Evolutionary conservation across 345 rosid genomes (phyloP).

Genomic region (sweet orange (Citrus sinensis)): DNA sequence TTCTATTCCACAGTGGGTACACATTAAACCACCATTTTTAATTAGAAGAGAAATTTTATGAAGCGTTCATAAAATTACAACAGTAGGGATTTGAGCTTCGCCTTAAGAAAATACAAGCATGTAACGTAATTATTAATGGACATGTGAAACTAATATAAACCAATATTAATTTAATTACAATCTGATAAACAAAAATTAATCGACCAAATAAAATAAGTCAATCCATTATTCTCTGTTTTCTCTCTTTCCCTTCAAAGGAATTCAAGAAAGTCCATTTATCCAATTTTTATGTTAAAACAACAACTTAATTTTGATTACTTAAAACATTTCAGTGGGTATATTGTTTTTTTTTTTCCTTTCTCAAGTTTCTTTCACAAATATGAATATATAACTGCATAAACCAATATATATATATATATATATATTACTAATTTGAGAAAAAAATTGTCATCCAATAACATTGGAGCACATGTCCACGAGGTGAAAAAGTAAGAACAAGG

Average conservation of each 20-base stretch:
- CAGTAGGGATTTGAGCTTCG: not conserved
- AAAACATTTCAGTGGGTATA: too few relatives aligned
- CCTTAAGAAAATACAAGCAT: not conserved
- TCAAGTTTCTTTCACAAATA: too few relatives aligned
- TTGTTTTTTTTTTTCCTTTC: not conserved
- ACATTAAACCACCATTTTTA: not conserved
- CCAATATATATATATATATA: too few relatives aligned
- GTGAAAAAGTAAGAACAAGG: conserved; percentile 2
- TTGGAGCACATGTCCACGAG: conserved; percentile 45
- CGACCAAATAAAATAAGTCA: not conserved
- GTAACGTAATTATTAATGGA: too few relatives aligned
- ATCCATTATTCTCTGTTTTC: not conserved
- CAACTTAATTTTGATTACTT: not conserved
- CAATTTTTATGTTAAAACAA: not conserved
- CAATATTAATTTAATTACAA: too few relatives aligned
- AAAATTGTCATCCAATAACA: conserved; percentile 39
- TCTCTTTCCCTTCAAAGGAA: not conserved
- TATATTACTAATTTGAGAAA: not conserved
- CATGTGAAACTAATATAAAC: too few relatives aligned
- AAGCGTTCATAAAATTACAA: too few relatives aligned
- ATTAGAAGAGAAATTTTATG: not conserved
- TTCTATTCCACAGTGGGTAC: not conserved
- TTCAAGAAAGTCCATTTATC: not conserved
- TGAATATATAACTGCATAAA: too few relatives aligned
- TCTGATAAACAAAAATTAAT: too few relatives aligned